phyloP scores from a whole-genome alignment of 2,329 filamentous ascomycete species.

The Fusarium fracticaudum region DNA sequence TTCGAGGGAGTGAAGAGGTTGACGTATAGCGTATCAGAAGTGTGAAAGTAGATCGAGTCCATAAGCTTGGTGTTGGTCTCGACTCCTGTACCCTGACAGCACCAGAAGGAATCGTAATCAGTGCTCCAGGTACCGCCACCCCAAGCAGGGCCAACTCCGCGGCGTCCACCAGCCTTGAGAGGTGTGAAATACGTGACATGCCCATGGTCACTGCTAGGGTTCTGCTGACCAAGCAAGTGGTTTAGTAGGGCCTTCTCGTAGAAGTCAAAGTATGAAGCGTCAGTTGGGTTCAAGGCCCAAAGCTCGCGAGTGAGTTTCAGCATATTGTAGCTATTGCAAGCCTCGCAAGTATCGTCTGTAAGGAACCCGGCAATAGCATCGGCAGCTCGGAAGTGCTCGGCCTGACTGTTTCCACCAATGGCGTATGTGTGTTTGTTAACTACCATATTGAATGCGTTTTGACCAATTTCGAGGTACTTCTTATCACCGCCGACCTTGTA shows the following conservation, averaged over 20 bases:
- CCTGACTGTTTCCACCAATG: constrained; percentile 63
- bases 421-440: constrained; percentile 60
- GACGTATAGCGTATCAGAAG: constrained; percentile 54
- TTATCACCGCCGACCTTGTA: constrained; percentile 58
- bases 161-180: constrained; percentile 56
- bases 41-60: constrained; percentile 62
- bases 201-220: constrained; percentile 55
- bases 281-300: constrained; percentile 54
- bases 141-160: constrained; percentile 62
- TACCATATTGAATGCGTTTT: constrained; percentile 60
- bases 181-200: constrained; percentile 64
- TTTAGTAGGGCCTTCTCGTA: constrained; percentile 62
- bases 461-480: constrained; percentile 58
- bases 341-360: constrained; percentile 58
- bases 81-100: constrained; percentile 61
- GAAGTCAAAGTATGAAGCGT: constrained; percentile 59
- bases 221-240: constrained; percentile 60
- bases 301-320: constrained; percentile 63
- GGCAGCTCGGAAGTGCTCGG: constrained; percentile 60
- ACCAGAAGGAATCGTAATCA: constrained; percentile 64
- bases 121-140: constrained; percentile 65
- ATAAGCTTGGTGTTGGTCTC: constrained; percentile 64
- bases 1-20: constrained; percentile 60
- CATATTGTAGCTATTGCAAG: constrained; percentile 67
- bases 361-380: constrained; percentile 58